Conservation (phyloP, 148 eudicot genomes). For the Linanthus parryae region DNA sequence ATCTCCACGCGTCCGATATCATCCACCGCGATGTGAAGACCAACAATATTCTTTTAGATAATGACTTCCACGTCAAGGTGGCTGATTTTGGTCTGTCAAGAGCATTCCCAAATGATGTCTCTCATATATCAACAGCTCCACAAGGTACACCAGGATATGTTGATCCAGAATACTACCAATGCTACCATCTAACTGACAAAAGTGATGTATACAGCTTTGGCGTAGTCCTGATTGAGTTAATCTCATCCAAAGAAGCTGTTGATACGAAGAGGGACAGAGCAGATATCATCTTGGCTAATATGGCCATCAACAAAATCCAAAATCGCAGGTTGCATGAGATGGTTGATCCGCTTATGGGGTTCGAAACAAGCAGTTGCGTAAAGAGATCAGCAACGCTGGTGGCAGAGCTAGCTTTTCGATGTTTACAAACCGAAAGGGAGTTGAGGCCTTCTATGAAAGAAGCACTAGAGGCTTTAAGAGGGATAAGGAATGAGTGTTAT, state of each 20-base stretch:
- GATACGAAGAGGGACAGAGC: constrained; percentile 31
- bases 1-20: constrained; percentile 46
- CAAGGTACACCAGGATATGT: constrained; percentile 62
- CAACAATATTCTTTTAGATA: constrained; percentile 42
- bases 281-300: constrained; percentile 46
- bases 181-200: constrained; percentile 49
- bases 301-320: constrained; percentile 40
- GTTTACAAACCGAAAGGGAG: constrained; percentile 39
- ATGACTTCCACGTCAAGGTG: constrained; percentile 45
- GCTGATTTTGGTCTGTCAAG: constrained; percentile 71
- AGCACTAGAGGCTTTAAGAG: constrained; percentile 25
- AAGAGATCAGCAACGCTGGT: constrained; percentile 32
- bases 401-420: constrained; percentile 44
- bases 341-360: constrained; percentile 37
- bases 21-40: constrained; percentile 61
- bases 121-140: constrained; percentile 62
- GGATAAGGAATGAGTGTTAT: no score
- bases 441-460: constrained; percentile 52
- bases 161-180: constrained; percentile 52
- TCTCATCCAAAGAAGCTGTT: constrained; percentile 50
- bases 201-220: constrained; percentile 66
- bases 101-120: constrained; percentile 36
- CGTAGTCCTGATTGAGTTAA: constrained; percentile 50
- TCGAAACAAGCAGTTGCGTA: constrained; percentile 21
- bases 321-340: constrained; percentile 23